Conservation (phyloP, 148 eudicot genomes). For the Pharnaceum exiguum region DNA sequence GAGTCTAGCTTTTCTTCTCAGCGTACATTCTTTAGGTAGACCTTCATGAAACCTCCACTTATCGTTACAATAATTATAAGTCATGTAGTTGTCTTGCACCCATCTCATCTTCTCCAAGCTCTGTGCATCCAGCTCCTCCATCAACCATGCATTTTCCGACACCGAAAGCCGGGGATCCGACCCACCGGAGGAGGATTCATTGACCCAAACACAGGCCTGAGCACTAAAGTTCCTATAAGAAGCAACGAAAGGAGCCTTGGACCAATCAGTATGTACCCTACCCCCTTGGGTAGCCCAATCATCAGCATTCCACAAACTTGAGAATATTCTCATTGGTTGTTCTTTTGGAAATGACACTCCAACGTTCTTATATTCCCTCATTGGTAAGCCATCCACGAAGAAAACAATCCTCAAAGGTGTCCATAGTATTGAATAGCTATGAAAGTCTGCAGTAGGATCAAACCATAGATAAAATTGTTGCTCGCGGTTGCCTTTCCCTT, state of each 20-base stretch:
- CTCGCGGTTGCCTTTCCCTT: constrained; percentile 37
- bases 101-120: constrained; percentile 23
- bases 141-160: constrained; percentile 24
- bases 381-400: constrained; percentile 29
- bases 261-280: constrained; percentile 33
- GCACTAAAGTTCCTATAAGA: constrained; percentile 32
- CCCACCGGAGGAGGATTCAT: constrained; percentile 28
- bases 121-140: constrained; percentile 18
- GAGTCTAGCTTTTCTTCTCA: not conserved
- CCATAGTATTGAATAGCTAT: constrained; percentile 39
- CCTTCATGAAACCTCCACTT: constrained; percentile 31
- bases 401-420: constrained; percentile 30
- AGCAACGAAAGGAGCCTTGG: constrained; percentile 37
- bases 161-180: constrained; percentile 4
- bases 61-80: constrained; percentile 41
- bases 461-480: constrained; percentile 40
- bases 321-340: constrained; percentile 38
- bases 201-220: constrained; percentile 31
- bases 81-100: constrained; percentile 35
- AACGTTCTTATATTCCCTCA: constrained; percentile 31
- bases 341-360: constrained; percentile 36
- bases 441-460: constrained; percentile 36
- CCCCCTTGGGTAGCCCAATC: constrained; percentile 53
- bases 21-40: constrained; percentile 33
- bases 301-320: constrained; percentile 46